phyloP scores from a whole-genome alignment of 768 basidiomycete species.

The Lactarius sanguifluus region DNA sequence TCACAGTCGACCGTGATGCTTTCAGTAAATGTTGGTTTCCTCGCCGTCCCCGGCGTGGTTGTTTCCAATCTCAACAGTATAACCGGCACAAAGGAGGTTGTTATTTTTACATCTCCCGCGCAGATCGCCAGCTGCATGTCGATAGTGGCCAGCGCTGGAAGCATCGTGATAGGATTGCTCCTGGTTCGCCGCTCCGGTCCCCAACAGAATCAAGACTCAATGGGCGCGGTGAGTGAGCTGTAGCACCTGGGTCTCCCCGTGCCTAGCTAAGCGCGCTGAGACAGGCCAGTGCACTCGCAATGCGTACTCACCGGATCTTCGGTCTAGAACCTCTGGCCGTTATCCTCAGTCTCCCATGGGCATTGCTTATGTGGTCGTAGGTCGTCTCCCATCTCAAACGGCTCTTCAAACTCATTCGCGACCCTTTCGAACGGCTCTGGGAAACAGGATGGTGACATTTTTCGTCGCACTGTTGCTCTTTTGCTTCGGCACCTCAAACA shows the following conservation, averaged over 20 bases:
- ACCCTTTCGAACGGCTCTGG: background rate
- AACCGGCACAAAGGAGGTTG: background rate
- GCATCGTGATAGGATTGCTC: slow-evolving; percentile 47
- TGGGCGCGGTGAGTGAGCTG: background rate
- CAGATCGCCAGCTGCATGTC: slow-evolving; percentile 50
- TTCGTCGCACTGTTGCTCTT: slow-evolving; percentile 4
- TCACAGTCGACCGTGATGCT: slow-evolving; percentile 37
- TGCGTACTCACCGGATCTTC: background rate
- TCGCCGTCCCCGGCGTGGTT: slow-evolving; percentile 36
- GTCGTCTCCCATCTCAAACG: slow-evolving; percentile 30
- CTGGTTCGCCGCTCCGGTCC: slow-evolving; percentile 45
- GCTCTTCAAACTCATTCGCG: too few species aligned
- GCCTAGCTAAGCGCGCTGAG: background rate
- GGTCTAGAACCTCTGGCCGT: slow-evolving; percentile 41
- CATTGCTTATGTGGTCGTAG: slow-evolving; percentile 59
- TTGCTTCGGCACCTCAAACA: slow-evolving; percentile 8
- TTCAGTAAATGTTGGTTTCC: slow-evolving; percentile 37
- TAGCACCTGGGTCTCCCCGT: background rate
- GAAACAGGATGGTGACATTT: slow-evolving; percentile 16
- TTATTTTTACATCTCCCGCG: background rate
- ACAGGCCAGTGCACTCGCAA: slow-evolving; percentile 13
- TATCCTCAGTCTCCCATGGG: slow-evolving; percentile 53
- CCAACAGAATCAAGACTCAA: slow-evolving; percentile 37
- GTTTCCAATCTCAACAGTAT: background rate
- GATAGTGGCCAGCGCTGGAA: slow-evolving; percentile 47